Conservation (phyloP, 441 rosid genomes). For the Syzygium syzygioides region DNA sequence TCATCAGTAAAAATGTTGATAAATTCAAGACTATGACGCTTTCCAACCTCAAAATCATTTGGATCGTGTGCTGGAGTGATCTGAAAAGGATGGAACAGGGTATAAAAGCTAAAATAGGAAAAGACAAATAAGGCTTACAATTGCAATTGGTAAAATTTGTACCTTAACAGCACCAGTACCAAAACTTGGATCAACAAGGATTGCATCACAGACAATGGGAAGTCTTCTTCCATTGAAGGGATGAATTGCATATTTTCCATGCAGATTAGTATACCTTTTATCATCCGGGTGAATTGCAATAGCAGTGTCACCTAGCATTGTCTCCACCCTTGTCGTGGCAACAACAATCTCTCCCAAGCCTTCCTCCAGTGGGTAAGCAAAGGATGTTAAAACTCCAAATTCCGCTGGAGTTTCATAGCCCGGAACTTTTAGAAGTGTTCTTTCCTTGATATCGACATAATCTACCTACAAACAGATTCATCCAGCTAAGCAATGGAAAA, state of each 20-base stretch:
- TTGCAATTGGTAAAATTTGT: neutral
- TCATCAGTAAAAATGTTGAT: conserved; percentile 92
- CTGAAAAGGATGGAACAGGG: conserved; percentile 24
- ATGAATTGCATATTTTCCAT: conserved; percentile 76
- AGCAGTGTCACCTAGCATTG: conserved; percentile 98
- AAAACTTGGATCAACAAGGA: conserved; percentile 85
- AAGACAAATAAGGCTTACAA: neutral
- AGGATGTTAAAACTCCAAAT: conserved; percentile 88
- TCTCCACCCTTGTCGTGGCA: conserved; percentile 96
- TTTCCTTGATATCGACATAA: conserved; percentile 66
- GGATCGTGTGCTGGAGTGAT: conserved; percentile 97
- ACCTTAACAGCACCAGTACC: conserved; percentile 99
- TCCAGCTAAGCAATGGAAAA: conserved; percentile 14
- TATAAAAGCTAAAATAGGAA: neutral
- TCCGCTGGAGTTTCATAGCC: conserved; percentile 78
- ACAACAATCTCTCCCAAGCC: conserved; percentile 84
- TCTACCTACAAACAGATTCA: conserved; percentile 51
- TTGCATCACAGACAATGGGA: conserved; percentile 73
- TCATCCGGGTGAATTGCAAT: conserved; percentile 93
- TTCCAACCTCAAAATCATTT: conserved; percentile 94
- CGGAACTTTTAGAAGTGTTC: conserved; percentile 60
- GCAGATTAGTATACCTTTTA: conserved; percentile 74
- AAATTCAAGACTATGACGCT: conserved; percentile 74
- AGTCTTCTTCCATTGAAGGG: conserved; percentile 91
- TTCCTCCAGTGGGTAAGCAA: conserved; percentile 86